Conservation (phyloP, 1,284 basidiomycete genomes). For the Ustilago trichophora region DNA sequence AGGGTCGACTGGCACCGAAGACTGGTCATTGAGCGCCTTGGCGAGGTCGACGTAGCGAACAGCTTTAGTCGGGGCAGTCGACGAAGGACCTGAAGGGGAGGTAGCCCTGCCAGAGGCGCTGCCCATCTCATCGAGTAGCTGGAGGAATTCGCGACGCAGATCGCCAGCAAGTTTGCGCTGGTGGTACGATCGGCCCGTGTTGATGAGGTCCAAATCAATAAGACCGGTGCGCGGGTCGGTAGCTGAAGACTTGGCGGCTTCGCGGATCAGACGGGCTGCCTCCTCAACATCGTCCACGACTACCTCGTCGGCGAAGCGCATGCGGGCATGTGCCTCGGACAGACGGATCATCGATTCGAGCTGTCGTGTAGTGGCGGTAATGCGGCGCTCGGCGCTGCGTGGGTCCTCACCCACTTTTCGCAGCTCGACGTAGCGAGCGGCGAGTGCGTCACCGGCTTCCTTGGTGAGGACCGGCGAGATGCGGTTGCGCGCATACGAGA, state of each 20-base stretch:
- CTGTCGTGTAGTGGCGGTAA: conserved; percentile 97
- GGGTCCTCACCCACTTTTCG: conserved; percentile 86
- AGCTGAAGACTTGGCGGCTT: conserved; percentile 83
- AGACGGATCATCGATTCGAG: conserved; percentile 98
- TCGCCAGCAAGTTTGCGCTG: conserved; percentile 71
- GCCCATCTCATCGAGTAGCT: conserved; percentile 54
- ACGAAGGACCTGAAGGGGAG: conserved; percentile 34
- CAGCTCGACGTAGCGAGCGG: conserved; percentile 89
- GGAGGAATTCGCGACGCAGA: conserved; percentile 58
- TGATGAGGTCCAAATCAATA: conserved; percentile 94
- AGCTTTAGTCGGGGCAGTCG: conserved; percentile 40
- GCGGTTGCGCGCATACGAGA: conserved; percentile 89
- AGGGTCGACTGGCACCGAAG: conserved; percentile 55
- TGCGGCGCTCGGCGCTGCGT: conserved; percentile 82
- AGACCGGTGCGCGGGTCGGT: conserved; percentile 89
- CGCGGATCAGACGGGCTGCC: conserved; percentile 89
- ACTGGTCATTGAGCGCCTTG: conserved; percentile 60
- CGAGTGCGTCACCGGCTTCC: conserved; percentile 83
- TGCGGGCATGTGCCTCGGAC: conserved; percentile 92
- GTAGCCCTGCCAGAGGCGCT: conserved; percentile 34
- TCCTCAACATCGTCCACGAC: conserved; percentile 88
- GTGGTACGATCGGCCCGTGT: conserved; percentile 87
- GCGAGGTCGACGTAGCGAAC: conserved; percentile 59
- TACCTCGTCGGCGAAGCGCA: conserved; percentile 87
- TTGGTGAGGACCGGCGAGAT: conserved; percentile 89